Conservation (phyloP, 441 rosid species). For the Cnidoscolus chayamansa region DNA sequence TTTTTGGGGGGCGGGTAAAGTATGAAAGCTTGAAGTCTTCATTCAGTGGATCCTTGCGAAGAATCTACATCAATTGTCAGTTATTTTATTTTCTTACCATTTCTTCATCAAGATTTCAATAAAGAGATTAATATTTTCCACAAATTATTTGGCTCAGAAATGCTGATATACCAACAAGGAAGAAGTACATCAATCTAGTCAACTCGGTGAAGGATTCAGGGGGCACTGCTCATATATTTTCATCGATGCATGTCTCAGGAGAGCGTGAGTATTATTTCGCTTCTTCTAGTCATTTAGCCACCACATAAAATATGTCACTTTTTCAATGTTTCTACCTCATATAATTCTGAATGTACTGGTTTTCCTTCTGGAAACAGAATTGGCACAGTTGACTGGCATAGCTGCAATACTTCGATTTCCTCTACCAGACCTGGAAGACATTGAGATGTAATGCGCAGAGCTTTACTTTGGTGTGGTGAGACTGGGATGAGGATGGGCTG, state of each 20-base stretch:
- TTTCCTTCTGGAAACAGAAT: conserved; percentile 41
- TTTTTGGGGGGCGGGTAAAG: no score
- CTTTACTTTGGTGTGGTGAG: not conserved
- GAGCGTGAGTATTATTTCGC: conserved; percentile 59
- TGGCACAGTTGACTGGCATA: conserved; percentile 76
- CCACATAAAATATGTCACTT: not conserved
- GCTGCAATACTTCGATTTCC: conserved; percentile 96
- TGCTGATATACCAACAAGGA: conserved; percentile 60
- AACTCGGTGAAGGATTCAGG: conserved; percentile 74
- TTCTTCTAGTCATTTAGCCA: not conserved
- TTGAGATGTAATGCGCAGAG: conserved; percentile 66
- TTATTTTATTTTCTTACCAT: not conserved
- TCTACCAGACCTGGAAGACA: conserved; percentile 88
- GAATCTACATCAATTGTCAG: not conserved
- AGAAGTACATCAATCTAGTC: conserved; percentile 67
- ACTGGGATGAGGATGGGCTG: not conserved
- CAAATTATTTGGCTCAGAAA: conserved; percentile 47
- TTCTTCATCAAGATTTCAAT: not conserved
- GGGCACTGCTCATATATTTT: conserved; percentile 74
- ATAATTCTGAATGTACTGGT: not conserved
- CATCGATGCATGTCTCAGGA: conserved; percentile 93
- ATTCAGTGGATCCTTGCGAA: no score
- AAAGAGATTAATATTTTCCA: no score
- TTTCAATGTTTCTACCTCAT: not conserved
- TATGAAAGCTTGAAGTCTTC: no score